Evolutionary conservation across 179 eudicot species (phyloP).

Genomic region (Silene vulgaris): DNA sequence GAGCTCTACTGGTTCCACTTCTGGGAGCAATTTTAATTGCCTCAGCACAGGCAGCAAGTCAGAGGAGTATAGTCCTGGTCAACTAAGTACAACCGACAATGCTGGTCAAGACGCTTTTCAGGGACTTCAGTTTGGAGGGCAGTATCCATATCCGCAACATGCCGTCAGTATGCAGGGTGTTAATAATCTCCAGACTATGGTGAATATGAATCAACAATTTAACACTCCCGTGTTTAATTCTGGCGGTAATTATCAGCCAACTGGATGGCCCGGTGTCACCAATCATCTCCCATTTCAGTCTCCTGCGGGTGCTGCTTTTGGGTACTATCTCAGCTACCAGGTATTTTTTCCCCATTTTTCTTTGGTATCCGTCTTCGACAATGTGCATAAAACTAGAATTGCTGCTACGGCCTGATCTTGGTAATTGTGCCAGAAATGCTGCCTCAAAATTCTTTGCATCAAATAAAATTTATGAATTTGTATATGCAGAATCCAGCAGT

Average conservation of each 20-base stretch:
- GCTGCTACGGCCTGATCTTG: too few relatives aligned
- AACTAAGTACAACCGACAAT: constrained; percentile 31
- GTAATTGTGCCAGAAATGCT: too few relatives aligned
- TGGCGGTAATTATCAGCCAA: constrained; percentile 25
- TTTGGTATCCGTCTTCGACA: neutral
- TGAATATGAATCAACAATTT: constrained; percentile 22
- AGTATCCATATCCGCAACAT: constrained; percentile 25
- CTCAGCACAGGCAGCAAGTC: constrained; percentile 26
- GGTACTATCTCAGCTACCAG: constrained; percentile 29
- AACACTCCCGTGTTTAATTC: constrained; percentile 23
- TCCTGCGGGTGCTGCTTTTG: constrained; percentile 26
- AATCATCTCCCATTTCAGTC: constrained; percentile 23
- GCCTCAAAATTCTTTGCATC: too few relatives aligned
- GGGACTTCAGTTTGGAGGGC: constrained; percentile 29
- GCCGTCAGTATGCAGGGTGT: constrained; percentile 25
- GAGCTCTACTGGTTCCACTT: constrained; percentile 32
- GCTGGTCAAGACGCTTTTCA: constrained; percentile 29
- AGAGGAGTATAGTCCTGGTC: constrained; percentile 31
- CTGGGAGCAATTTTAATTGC: constrained; percentile 31
- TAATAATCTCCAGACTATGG: constrained; percentile 18
- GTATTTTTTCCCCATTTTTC: constrained; percentile 10
- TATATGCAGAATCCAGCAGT: constrained; percentile 22
- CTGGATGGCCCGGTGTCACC: constrained; percentile 17
- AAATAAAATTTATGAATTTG: neutral
- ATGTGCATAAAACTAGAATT: too few relatives aligned